These are phyloP conservation scores for Willaertia magna DNA, from an alignment of 208 protist species.

Conservation along the genomic window DNA sequence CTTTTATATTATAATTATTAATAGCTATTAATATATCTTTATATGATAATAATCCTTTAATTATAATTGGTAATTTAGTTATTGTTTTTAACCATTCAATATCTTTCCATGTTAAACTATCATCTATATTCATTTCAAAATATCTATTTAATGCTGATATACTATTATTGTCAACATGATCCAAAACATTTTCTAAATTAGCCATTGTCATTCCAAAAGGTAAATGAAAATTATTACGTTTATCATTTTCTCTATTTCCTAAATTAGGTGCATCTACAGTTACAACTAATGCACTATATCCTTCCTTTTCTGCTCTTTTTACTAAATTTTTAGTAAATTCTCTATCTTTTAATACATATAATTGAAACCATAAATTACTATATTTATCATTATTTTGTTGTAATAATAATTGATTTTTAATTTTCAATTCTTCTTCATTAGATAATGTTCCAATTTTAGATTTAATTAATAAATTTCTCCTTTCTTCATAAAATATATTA, in stretches of 20 bases:
- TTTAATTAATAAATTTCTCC: no score
- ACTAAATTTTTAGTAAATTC: conserved; percentile 19
- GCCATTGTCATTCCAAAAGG: conserved; percentile 15
- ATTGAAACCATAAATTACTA: conserved; percentile 21
- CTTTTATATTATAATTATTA: conserved; percentile 13
- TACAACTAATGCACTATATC: conserved; percentile 23
- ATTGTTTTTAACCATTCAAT: conserved; percentile 17
- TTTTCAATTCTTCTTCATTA: no score
- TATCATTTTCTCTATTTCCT: conserved; percentile 13
- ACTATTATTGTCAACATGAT: background rate
- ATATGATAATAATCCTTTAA: conserved; percentile 28
- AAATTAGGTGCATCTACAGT: conserved; percentile 29
- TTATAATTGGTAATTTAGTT: conserved; percentile 24
- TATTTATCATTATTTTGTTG: background rate
- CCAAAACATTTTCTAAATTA: conserved; percentile 7
- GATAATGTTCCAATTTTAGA: no score
- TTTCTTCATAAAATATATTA: no score
- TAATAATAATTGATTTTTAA: no score
- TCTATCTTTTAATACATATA: conserved; percentile 29
- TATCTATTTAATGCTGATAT: background rate
- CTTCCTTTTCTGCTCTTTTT: conserved; percentile 10
- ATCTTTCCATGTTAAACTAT: conserved; percentile 15
- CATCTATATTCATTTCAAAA: conserved; percentile 17
- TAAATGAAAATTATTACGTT: conserved; percentile 22
- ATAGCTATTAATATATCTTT: conserved; percentile 25